Conservation (phyloP, 192 early-diverging fungal genomes). For the Backusella mclennaniae region DNA sequence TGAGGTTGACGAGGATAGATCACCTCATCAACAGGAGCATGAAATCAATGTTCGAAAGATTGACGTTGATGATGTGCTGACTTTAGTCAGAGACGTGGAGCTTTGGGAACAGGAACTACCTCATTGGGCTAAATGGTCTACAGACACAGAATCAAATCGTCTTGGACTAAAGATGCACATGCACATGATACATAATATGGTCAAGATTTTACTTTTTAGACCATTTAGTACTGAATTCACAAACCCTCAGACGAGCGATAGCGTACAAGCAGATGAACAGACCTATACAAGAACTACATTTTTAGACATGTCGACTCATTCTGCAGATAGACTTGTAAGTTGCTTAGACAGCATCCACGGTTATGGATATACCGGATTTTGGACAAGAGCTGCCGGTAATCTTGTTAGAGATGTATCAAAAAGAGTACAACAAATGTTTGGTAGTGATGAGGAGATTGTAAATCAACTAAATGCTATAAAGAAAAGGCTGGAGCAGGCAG, state of each 20-base stretch:
- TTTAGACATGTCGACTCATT: slow-evolving; percentile 29
- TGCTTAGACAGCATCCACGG: background rate
- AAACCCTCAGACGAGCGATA: background rate
- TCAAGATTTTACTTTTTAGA: slow-evolving; percentile 30
- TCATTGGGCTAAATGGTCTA: slow-evolving; percentile 19
- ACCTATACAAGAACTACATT: slow-evolving; percentile 33
- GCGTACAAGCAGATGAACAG: slow-evolving; percentile 15
- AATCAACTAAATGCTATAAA: slow-evolving; percentile 1
- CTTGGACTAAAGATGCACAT: slow-evolving; percentile 14
- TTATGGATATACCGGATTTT: background rate
- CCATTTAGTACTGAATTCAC: slow-evolving; percentile 30
- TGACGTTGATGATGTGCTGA: slow-evolving; percentile 35
- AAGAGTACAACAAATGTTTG: slow-evolving; percentile 28
- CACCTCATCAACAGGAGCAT: background rate
- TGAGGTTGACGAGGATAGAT: slow-evolving; percentile 9
- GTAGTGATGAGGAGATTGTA: slow-evolving; percentile 29
- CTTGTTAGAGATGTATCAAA: slow-evolving; percentile 25
- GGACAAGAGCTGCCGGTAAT: slow-evolving; percentile 3
- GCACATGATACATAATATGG: slow-evolving; percentile 29
- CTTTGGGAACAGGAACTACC: slow-evolving; percentile 31
- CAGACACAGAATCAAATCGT: background rate
- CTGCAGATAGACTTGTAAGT: slow-evolving; percentile 20
- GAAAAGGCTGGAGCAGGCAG: background rate
- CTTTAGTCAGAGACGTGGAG: slow-evolving; percentile 30
- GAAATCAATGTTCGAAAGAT: slow-evolving; percentile 23